Evolutionary conservation across 495 filamentous ascomycete genomes (phyloP).

Genomic region (Filosporella fistucella): DNA sequence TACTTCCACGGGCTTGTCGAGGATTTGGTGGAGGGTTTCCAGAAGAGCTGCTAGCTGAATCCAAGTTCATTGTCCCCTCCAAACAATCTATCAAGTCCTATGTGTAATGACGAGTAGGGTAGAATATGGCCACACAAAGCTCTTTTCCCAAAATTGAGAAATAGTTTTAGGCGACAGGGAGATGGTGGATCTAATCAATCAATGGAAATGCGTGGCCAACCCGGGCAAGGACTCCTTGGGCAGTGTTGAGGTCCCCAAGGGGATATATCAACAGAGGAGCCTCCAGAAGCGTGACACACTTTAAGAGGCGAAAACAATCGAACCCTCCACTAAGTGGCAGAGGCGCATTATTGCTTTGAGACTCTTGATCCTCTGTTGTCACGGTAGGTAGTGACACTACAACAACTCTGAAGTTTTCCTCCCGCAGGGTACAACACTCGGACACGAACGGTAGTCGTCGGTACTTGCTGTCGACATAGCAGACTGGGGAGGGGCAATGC

Average conservation of each 20-base stretch:
- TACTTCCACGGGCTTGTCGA: conserved; percentile 42
- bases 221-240: background rate
- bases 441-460: background rate
- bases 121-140: too few relatives aligned
- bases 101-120: background rate
- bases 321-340: too few relatives aligned
- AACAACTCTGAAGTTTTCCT: too few relatives aligned
- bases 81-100: background rate
- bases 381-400: background rate
- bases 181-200: background rate
- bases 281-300: too few relatives aligned
- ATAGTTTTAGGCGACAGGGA: background rate
- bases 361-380: background rate
- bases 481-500: background rate
- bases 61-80: conserved; percentile 12
- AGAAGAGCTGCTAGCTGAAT: conserved; percentile 19
- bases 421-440: too few relatives aligned
- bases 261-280: too few relatives aligned
- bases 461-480: conserved; percentile 3
- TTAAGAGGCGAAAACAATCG: too few relatives aligned
- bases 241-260: background rate
- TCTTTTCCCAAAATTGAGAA: background rate
- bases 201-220: background rate
- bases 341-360: too few relatives aligned
- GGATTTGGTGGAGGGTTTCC: conserved; percentile 25